Evolutionary conservation across 2,329 filamentous ascomycete genomes (phyloP), one percentile per base, ranked within the genome.

Genomic region (Diaporthe nobilis): DNA sequence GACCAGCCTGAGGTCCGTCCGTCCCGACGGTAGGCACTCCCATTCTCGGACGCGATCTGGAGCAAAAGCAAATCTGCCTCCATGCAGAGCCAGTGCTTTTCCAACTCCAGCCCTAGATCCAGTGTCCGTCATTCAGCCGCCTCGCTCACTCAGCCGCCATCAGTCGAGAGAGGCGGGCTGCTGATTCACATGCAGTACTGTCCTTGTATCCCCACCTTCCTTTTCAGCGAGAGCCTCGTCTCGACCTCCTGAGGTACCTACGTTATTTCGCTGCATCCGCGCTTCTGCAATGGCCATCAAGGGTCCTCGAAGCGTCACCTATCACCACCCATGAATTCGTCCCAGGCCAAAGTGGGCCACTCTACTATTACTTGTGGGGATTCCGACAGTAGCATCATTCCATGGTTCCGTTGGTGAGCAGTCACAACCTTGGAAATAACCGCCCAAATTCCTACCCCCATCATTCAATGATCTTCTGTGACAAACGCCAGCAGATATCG

Each of bases 341-440:
- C 71, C 71, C 58, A 73, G 71, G 49, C 58, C 71, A 47, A 65
- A 73, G 71, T 73, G 71, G 71, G 71, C 60, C 71, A 55, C 28
- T 63, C 71, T 39, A 44, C 47, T 60, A 53, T 61, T 61, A 51
- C 25, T 28, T 73, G 71, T 63, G 71, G 71, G 61, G 71, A 73
- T 73, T 63, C 60, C 58, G 61, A 73, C 71, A 61, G 49, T 55
- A 73, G 71, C 49, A 73, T 65, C 71, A 65, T 73, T 65, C 61
- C 71, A 42, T 73, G 71, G 71, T 65, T 57, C 71, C 71, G 47
- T 55, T 73, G 71, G 61, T 73, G 71, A 73, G 71, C 71, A 73
- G 71, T 73, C 71, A 73, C 71, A 73, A 65, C 71, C 34, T 55
- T 44, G 61, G 58, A 73, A 34, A 53, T 68, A 58, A 58, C 51